Conservation (phyloP, 495 filamentous ascomycete genomes). For the Neurospora africana region DNA sequence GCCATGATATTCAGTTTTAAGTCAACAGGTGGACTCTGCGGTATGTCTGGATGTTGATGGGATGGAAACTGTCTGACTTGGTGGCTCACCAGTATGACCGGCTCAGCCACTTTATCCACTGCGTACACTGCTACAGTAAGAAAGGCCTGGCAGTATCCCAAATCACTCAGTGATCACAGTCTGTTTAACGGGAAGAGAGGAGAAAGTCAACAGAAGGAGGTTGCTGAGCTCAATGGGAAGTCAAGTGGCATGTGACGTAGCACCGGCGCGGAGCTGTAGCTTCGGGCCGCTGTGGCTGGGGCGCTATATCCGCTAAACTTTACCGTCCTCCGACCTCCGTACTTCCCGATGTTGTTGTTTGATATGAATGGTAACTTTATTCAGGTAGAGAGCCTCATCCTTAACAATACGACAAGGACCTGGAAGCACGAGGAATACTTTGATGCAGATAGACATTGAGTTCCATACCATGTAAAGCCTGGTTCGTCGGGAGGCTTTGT, state of each 20-base stretch:
- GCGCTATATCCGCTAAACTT: background rate
- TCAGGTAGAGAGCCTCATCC: background rate
- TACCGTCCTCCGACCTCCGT: background rate
- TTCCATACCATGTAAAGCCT: background rate
- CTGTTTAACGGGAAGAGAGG: background rate
- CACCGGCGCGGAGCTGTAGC: background rate
- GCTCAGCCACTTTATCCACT: background rate
- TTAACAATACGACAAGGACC: background rate
- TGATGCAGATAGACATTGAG: background rate
- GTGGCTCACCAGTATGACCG: background rate
- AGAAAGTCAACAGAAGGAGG: background rate
- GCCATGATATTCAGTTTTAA: constrained; percentile 19
- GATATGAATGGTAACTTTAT: background rate
- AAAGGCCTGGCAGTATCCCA: background rate
- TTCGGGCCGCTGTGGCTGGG: background rate
- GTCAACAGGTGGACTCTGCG: background rate
- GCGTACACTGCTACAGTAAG: background rate
- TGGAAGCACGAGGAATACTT: background rate
- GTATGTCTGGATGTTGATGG: background rate
- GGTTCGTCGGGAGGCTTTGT: background rate
- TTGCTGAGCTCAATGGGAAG: background rate
- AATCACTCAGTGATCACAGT: background rate
- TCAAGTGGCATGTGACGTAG: background rate
- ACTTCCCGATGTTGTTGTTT: background rate
- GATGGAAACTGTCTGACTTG: background rate